Evolutionary conservation across 2,329 filamentous ascomycete genomes (phyloP).

Genomic region (Amphichorda felina): DNA sequence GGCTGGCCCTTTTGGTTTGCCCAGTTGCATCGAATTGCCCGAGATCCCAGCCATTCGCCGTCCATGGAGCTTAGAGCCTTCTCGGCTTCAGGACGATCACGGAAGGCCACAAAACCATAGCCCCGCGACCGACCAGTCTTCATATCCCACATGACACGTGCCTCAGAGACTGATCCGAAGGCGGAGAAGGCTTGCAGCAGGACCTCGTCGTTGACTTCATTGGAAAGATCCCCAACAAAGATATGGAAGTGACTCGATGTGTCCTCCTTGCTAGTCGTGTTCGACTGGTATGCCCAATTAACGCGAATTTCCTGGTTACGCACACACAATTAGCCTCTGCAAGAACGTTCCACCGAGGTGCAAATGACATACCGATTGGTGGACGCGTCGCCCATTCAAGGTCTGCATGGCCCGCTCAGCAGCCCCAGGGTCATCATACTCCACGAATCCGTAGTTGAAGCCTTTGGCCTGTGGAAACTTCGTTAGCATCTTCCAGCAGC

Average conservation of each 20-base stretch:
- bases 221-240: slow-evolving; percentile 94
- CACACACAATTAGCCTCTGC: too few species aligned
- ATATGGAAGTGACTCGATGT: slow-evolving; percentile 98
- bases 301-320: slow-evolving; percentile 81
- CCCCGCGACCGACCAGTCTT: slow-evolving; percentile 96
- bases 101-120: slow-evolving; percentile 96
- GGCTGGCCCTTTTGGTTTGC: slow-evolving; percentile 99
- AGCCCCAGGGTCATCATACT: slow-evolving; percentile 94
- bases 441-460: slow-evolving; percentile 97
- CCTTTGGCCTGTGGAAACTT: slow-evolving; percentile 64
- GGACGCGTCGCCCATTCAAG: slow-evolving; percentile 86
- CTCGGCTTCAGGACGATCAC: slow-evolving; percentile 85
- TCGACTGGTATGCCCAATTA: slow-evolving; percentile 99
- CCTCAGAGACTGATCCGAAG: slow-evolving; percentile 92
- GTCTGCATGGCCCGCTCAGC: slow-evolving; percentile 97
- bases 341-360: too few species aligned
- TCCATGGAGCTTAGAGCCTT: slow-evolving; percentile 97
- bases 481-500: slow-evolving; percentile 3
- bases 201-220: slow-evolving; percentile 97
- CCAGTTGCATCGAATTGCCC: slow-evolving; percentile 99
- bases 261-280: slow-evolving; percentile 87
- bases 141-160: slow-evolving; percentile 99
- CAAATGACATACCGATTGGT: slow-evolving; percentile 72
- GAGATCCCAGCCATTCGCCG: slow-evolving; percentile 95
- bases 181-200: slow-evolving; percentile 88